Percentiles rank a stretch among this genome's conserved stretches.
Evolutionary conservation across 192 early-diverging fungal species (phyloP).

Genomic region (Paraglomus occultum): DNA sequence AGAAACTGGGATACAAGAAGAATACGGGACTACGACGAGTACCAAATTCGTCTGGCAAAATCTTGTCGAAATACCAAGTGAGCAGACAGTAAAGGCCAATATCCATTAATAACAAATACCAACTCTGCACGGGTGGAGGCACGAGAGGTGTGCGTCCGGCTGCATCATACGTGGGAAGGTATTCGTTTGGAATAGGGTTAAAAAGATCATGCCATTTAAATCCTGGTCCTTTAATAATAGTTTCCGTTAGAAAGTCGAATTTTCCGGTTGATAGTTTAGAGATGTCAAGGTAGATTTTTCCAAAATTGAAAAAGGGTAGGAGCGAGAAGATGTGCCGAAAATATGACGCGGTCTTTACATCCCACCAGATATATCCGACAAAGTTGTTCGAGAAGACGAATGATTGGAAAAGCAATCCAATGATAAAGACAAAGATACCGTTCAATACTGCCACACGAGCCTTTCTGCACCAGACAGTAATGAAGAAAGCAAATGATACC

Average conservation of each 20-base stretch:
- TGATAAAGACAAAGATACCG: slow-evolving; percentile 78
- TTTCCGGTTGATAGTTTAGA: slow-evolving; percentile 44
- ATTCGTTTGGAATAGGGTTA: slow-evolving; percentile 38
- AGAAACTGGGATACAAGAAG: slow-evolving; percentile 67
- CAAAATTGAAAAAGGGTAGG: slow-evolving; percentile 60
- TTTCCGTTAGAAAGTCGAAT: slow-evolving; percentile 53
- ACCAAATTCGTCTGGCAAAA: slow-evolving; percentile 81
- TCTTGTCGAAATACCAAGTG: slow-evolving; percentile 70
- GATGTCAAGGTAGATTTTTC: slow-evolving; percentile 72
- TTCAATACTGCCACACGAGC: slow-evolving; percentile 63
- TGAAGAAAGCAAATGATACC: slow-evolving; percentile 66
- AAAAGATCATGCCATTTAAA: slow-evolving; percentile 52
- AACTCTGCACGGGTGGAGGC: slow-evolving; percentile 58
- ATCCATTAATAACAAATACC: slow-evolving; percentile 67
- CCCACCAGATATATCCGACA: slow-evolving; percentile 54
- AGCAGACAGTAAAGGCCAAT: slow-evolving; percentile 56
- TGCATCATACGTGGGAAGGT: slow-evolving; percentile 48
- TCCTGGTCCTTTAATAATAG: slow-evolving; percentile 67
- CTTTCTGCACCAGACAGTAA: slow-evolving; percentile 65
- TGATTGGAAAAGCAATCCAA: slow-evolving; percentile 70
- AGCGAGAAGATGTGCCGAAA: slow-evolving; percentile 39
- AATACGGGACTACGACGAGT: slow-evolving; percentile 47
- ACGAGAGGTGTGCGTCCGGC: slow-evolving; percentile 47
- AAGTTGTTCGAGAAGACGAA: slow-evolving; percentile 47
- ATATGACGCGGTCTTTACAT: slow-evolving; percentile 30